Percentiles rank a stretch among this genome's conserved stretches.
Conservation (phyloP, 164 flowering plant genomes). For the Umbellularia californica region DNA sequence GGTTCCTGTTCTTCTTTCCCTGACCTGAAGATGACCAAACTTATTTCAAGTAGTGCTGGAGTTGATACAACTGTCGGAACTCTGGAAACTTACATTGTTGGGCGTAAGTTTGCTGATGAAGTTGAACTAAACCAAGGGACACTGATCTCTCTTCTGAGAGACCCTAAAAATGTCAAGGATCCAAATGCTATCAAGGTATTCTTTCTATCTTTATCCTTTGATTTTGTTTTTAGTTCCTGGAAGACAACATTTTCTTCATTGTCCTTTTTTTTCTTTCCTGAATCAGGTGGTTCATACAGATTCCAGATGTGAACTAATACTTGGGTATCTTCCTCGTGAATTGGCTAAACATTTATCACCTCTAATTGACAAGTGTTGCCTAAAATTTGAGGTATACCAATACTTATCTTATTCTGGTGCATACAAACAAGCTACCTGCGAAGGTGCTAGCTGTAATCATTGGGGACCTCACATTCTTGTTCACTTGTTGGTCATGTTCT, state of each 20-base stretch:
- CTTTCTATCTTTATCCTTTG: neutral
- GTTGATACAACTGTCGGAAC: slow-evolving; percentile 24
- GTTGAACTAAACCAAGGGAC: slow-evolving; percentile 46
- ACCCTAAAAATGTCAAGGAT: slow-evolving; percentile 69
- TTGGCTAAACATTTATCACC: slow-evolving; percentile 76
- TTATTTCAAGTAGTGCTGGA: slow-evolving; percentile 9
- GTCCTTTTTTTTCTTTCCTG: slow-evolving; percentile 9
- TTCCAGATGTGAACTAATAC: slow-evolving; percentile 35
- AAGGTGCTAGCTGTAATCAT: neutral
- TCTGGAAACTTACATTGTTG: slow-evolving; percentile 76
- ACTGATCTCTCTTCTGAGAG: slow-evolving; percentile 51
- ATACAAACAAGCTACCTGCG: neutral
- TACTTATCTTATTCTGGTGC: neutral
- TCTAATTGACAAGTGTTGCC: slow-evolving; percentile 53
- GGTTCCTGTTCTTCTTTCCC: slow-evolving; percentile 7
- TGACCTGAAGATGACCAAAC: slow-evolving; percentile 14
- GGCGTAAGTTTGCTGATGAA: slow-evolving; percentile 56
- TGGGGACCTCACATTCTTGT: neutral
- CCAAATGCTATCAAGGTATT: slow-evolving; percentile 77
- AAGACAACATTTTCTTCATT: neutral
- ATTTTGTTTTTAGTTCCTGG: slow-evolving; percentile 1
- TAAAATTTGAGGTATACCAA: slow-evolving; percentile 64
- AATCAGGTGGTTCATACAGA: slow-evolving; percentile 60
- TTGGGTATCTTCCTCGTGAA: slow-evolving; percentile 79
- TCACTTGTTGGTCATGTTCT: neutral